These are phyloP conservation scores for Penicillium goetzii DNA, from an alignment of 495 filamentous ascomycete species.

Conservation along the genomic window DNA sequence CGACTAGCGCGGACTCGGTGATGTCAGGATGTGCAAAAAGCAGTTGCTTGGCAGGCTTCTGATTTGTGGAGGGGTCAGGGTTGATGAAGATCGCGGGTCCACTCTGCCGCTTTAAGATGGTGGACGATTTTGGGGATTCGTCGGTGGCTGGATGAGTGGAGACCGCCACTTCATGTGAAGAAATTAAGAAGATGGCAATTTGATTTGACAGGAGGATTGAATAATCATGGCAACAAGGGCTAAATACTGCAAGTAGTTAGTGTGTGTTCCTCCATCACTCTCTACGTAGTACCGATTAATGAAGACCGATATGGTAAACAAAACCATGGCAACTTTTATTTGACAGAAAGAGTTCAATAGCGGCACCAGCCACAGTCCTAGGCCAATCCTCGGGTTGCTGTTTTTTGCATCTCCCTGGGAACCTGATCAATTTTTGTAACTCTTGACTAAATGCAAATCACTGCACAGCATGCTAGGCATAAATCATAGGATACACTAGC, in stretches of 20 bases:
- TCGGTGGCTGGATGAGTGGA: background rate
- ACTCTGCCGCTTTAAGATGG: constrained; percentile 2
- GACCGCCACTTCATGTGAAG: constrained; percentile 14
- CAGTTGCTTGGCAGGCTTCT: background rate
- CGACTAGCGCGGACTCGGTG: constrained; percentile 1
- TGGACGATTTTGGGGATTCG: background rate
- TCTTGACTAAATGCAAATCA: background rate
- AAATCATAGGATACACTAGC: background rate
- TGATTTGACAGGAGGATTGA: background rate
- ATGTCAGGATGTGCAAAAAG: constrained; percentile 12
- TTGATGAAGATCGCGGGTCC: background rate
- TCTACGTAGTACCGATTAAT: background rate
- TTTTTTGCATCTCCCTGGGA: background rate
- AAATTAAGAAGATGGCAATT: background rate
- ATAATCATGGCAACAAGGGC: background rate
- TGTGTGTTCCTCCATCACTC: background rate
- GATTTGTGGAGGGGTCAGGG: background rate
- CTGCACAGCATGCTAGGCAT: background rate
- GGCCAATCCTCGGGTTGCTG: background rate
- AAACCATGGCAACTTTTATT: background rate
- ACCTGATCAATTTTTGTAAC: background rate
- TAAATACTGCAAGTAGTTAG: background rate
- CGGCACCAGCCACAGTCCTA: constrained; percentile 4
- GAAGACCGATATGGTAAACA: background rate
- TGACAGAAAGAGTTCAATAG: background rate